Conservation (phyloP, 352 stramenopile species). For the Aphanomyces astaci region DNA sequence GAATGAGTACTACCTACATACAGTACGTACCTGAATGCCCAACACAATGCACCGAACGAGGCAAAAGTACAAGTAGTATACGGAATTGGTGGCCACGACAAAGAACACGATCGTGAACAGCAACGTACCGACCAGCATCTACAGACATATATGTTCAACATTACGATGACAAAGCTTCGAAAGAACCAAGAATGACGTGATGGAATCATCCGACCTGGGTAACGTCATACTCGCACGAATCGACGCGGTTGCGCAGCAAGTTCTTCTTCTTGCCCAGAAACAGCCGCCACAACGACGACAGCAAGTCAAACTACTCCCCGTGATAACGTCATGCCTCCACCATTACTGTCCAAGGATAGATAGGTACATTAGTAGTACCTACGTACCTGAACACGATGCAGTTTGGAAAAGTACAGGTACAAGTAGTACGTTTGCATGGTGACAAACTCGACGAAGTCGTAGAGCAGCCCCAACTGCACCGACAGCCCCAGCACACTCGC, state of each 20-base stretch:
- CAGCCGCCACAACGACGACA: constrained; percentile 86
- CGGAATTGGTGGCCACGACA: constrained; percentile 88
- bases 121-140: constrained; percentile 89
- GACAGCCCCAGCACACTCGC: constrained; percentile 44
- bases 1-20: background rate
- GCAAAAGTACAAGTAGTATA: constrained; percentile 91
- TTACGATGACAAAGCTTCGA: too few species aligned
- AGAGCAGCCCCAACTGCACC: constrained; percentile 55
- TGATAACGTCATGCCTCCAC: too few species aligned
- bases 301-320: constrained; percentile 35
- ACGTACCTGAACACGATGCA: constrained; percentile 79
- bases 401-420: constrained; percentile 76
- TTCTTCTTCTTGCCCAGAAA: constrained; percentile 95
- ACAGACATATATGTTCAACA: background rate
- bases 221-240: constrained; percentile 92
- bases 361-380: too few species aligned
- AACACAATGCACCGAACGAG: constrained; percentile 55
- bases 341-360: too few species aligned
- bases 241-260: constrained; percentile 84
- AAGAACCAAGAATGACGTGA: too few species aligned
- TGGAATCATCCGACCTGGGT: too few species aligned
- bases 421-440: constrained; percentile 86
- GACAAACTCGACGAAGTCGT: constrained; percentile 61
- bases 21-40: constrained; percentile 21
- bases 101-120: constrained; percentile 90